These are phyloP conservation scores for Candida sithepensis DNA, from an alignment of 805 yeast genomes.

Conservation along the genomic window DNA sequence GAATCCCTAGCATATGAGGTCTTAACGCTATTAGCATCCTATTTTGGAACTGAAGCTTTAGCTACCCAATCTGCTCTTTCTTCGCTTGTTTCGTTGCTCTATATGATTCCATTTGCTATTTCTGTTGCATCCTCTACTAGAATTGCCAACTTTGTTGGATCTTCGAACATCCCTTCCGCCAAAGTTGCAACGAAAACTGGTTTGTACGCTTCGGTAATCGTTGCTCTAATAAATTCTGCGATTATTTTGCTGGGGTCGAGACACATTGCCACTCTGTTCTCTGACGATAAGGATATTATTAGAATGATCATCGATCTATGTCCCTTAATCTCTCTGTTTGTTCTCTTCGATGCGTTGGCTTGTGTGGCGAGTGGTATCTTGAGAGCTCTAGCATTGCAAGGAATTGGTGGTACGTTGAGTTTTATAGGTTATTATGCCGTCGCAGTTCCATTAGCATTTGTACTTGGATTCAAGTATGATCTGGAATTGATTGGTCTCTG, in stretches of 20 bases:
- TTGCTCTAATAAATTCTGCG: constrained; percentile 39
- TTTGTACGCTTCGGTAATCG: constrained; percentile 31
- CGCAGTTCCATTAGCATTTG: constrained; percentile 64
- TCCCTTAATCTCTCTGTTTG: constrained; percentile 64
- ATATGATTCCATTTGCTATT: constrained; percentile 56
- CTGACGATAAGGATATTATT: constrained; percentile 57
- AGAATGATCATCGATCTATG: constrained; percentile 48
- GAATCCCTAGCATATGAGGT: constrained; percentile 57
- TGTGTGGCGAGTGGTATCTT: constrained; percentile 70
- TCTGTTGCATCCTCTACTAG: constrained; percentile 54
- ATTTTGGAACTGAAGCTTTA: constrained; percentile 48
- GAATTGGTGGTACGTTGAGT: constrained; percentile 67
- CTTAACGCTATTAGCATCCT: constrained; percentile 50
- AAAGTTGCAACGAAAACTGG: constrained; percentile 42
- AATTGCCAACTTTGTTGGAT: constrained; percentile 52
- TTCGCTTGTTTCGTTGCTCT: constrained; percentile 47
- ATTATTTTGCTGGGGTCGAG: constrained; percentile 43
- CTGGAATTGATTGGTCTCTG: constrained; percentile 62
- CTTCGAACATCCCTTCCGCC: constrained; percentile 28
- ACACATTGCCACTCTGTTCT: constrained; percentile 55
- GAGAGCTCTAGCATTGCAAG: constrained; percentile 75
- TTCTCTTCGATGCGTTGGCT: constrained; percentile 66
- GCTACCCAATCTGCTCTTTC: constrained; percentile 57
- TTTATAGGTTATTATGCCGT: constrained; percentile 66
- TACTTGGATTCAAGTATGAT: constrained; percentile 48